Base-by-base conservation (phyloP, 2,329 filamentous ascomycete species). In the Boeremia exigua region DNA sequence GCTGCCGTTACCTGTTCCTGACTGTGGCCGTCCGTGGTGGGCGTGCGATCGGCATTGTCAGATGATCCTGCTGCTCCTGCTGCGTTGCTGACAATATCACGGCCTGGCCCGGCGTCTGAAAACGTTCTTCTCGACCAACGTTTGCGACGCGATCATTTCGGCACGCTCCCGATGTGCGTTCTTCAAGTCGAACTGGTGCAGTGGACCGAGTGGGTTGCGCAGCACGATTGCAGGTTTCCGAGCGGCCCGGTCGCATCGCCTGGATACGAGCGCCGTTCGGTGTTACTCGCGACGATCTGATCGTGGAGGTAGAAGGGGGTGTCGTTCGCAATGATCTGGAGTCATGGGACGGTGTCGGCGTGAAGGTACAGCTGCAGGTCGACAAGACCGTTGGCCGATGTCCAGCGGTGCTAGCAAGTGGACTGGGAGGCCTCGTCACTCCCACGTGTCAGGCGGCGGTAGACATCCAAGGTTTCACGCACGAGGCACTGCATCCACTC, bases 51-150 rank as follows among this genome's bases (percentile, higher is more conserved):
- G 42, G 19, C 53, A n/a, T 27, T n/a, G 47, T 23, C 42, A 50
- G 46, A 37, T 47, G 53, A 47, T 47, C 42, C 47, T 56, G 25
- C 25, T 40, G 19, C 53, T 51, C 40, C 47, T 51, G 50, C 47
- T 14, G 36, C 30, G 33, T 23, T n/a, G 25, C 37, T 55, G 47
- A 49, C 53, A 55, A 55, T 55, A 23, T n/a, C 8, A 28, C 40
- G 17, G 29, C 30, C 15, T 14, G 32, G 47, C 12, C 10, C 38
- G 19, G 34, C 29, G 38, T 51, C 25, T 14, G 37, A 25, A 36
- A 43, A 34, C 25, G 34, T 49, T 46, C 52, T 55, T 33, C 33
- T 50, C 53, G 53, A 50, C 47, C 47, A 50, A 25, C 8, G 17
- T 6, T 12, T 37, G 45, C 53, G 53, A 56, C 53, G 50, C 53